phyloP scores from a whole-genome alignment of 352 stramenopile genomes.

The Thalassiosira sp. region DNA sequence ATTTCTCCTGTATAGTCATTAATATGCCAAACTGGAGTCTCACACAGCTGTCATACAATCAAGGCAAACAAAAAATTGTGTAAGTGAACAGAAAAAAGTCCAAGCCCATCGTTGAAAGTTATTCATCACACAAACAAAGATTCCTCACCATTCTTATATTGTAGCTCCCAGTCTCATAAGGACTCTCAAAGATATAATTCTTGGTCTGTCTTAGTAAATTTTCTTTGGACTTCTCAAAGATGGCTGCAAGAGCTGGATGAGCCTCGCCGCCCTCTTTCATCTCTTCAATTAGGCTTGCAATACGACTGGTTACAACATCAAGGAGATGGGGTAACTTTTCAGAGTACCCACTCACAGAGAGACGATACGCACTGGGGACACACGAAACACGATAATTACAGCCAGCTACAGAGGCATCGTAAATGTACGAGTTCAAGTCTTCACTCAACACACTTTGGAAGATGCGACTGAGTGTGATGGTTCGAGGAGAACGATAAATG shows the following conservation, averaged over 20 bases:
- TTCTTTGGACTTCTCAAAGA: conserved; percentile 73
- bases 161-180: conserved; percentile 79
- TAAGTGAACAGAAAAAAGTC: conserved; percentile 3
- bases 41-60: conserved; percentile 22
- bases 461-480: conserved; percentile 80
- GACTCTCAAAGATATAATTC: conserved; percentile 78
- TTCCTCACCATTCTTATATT: conserved; percentile 76
- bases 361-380: conserved; percentile 60
- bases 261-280: conserved; percentile 73
- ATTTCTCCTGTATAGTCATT: conserved; percentile 77
- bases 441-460: conserved; percentile 80
- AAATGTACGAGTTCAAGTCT: conserved; percentile 80
- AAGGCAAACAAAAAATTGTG: background rate
- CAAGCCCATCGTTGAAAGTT: background rate
- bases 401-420: conserved; percentile 79
- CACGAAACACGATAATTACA: conserved; percentile 71
- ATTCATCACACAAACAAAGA: conserved; percentile 25
- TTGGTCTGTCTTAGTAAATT: conserved; percentile 79
- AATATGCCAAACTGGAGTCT: conserved; percentile 73
- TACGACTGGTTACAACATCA: conserved; percentile 71
- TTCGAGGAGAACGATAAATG: conserved; percentile 71
- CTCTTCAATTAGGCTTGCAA: conserved; percentile 77
- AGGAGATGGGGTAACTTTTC: conserved; percentile 79
- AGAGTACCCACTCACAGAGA: conserved; percentile 77
- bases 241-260: conserved; percentile 56